Evolutionary conservation across 2,329 filamentous ascomycete genomes (phyloP).

Genomic region (Colletotrichum cordylinicola): DNA sequence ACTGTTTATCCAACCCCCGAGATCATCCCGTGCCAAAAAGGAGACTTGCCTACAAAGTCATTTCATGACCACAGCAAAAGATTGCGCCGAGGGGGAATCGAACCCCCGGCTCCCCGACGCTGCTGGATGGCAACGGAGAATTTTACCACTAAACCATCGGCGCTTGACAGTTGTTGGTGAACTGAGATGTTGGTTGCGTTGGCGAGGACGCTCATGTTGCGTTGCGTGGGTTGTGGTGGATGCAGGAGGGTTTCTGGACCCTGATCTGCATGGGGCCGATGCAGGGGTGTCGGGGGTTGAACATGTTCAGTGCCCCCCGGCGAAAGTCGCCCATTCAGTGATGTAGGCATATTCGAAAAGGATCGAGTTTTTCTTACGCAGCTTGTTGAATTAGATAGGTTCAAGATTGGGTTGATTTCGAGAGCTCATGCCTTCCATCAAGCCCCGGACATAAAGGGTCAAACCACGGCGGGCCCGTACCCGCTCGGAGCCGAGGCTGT

Average conservation of each 20-base stretch:
- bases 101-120: constrained; percentile 6
- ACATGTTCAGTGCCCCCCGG: background rate
- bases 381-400: no score
- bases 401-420: no score
- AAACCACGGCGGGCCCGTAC: no score
- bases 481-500: no score
- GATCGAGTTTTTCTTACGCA: no score
- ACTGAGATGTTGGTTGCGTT: accelerated
- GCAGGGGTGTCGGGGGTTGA: background rate
- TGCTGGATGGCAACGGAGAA: constrained; percentile 10
- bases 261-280: background rate
- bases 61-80: background rate
- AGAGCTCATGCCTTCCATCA: no score
- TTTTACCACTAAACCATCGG: constrained; percentile 15
- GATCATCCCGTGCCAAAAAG: background rate
- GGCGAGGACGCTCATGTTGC: background rate
- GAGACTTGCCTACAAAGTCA: no score
- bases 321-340: no score
- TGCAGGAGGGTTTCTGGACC: background rate
- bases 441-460: no score
- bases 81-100: constrained; percentile 1
- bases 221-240: background rate
- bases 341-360: no score
- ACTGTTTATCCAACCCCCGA: accelerated
- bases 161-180: background rate